Evolutionary conservation across 371 early-diverging fungal species (phyloP).

Genomic region (Mucor sp.): DNA sequence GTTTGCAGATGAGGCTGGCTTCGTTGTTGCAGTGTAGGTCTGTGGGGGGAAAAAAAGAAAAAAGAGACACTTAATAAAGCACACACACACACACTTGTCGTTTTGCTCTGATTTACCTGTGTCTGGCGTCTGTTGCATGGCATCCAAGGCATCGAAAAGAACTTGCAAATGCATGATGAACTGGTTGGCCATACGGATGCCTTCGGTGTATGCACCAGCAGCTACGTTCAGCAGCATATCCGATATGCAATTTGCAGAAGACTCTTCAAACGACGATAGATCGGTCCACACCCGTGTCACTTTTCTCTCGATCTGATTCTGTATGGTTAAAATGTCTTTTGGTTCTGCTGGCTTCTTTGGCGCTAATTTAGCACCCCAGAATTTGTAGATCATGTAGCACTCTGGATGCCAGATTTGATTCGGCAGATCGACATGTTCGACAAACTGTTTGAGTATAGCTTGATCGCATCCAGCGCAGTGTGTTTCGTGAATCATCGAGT

Average conservation of each 20-base stretch:
- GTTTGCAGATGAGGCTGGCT: constrained; percentile 50
- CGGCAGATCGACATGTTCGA: constrained; percentile 77
- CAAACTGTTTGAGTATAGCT: constrained; percentile 91
- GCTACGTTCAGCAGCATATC: constrained; percentile 95
- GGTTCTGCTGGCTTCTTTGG: constrained; percentile 9
- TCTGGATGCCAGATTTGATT: constrained; percentile 96
- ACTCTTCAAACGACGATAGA: constrained; percentile 93
- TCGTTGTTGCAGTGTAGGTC: constrained; percentile 74
- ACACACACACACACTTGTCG: not conserved
- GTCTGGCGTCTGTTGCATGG: constrained; percentile 1
- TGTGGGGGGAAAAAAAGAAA: constrained; percentile 11
- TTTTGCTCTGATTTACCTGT: not conserved
- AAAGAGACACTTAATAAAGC: not conserved
- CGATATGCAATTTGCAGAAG: constrained; percentile 94
- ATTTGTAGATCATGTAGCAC: constrained; percentile 93
- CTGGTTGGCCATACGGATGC: constrained; percentile 84
- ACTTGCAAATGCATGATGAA: constrained; percentile 92
- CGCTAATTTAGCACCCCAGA: constrained; percentile 77
- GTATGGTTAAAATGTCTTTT: constrained; percentile 40
- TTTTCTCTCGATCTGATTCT: constrained; percentile 66
- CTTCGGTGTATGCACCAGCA: constrained; percentile 77
- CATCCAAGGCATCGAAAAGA: constrained; percentile 85
- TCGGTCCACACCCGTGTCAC: constrained; percentile 89
- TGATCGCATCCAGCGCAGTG: constrained; percentile 93
- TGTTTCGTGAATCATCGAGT: constrained; percentile 79